Base-by-base conservation (phyloP, 2,329 filamentous ascomycete genomes). In the Trichoderma koningiopsis region DNA sequence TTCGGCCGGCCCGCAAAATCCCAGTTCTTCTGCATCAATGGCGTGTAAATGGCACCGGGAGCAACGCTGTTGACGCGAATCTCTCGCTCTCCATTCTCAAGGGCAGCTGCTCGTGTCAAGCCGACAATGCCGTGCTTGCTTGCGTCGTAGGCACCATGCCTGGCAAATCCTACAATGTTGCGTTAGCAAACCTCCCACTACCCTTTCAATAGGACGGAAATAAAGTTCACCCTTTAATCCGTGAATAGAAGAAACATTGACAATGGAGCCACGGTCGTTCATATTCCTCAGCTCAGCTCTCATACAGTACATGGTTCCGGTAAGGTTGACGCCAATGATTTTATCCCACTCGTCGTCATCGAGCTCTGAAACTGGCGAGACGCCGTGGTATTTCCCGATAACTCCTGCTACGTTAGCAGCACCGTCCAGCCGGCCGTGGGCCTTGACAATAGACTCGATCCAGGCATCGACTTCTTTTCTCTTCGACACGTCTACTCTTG, bases 221-320 rank as follows among this genome's bases (percentile, higher is more conserved):
- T 3, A 24, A n/a, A 22, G 13, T 57, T 43, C 74, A 72, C 77
- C 76, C 27, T 80, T 76, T 11, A 77, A 72, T 43, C 85, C 85
- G 47, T 85, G 81, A 57, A 87, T 83, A 47, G 83, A 86, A n/a
- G 83, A 81, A 33, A 85, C 80, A 74, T 87, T 88, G 69, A 89
- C 87, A 73, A 89, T 88, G 71, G 85, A 86, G 0, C 85, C 86
- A 1, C 83, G 82, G n/a, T 83, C 78, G 1, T 79, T 79, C 59
- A 88, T 81, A 52, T 81, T 80, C 47, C 75, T 75, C 53, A 84
- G 77, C 74, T 82, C 74, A 10, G 82, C 81, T 43, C 83, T 78
- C 71, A 85, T 71, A 71, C 83, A 84, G 73, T 84, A 83, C 82
- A 85, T 84, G 55, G 79, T 81, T 2, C 83, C 83, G 2, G 82